Conservation (phyloP, 139 green algal species). For the Chlorella sp. region DNA sequence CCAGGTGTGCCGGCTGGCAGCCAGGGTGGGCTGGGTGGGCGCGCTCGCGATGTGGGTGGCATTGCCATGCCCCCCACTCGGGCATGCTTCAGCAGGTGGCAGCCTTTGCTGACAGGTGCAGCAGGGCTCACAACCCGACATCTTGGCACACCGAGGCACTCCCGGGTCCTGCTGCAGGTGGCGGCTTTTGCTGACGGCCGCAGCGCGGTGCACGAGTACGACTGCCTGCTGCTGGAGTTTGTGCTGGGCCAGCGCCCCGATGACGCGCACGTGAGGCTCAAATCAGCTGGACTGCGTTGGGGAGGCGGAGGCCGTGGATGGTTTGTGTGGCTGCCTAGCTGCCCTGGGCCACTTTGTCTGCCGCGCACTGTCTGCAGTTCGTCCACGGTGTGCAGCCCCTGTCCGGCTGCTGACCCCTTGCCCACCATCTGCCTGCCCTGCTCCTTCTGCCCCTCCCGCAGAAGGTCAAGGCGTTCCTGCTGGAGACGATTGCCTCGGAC, state of each 20-base stretch:
- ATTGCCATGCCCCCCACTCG: too few species aligned
- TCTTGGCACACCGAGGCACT: too few species aligned
- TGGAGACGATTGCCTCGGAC: slow-evolving; percentile 87
- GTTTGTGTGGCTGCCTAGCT: too few species aligned
- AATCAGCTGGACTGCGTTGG: too few species aligned
- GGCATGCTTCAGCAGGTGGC: too few species aligned
- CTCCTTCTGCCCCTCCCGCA: not conserved
- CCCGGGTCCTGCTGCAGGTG: slow-evolving; percentile 75
- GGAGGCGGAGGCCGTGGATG: too few species aligned
- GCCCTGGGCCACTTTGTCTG: too few species aligned
- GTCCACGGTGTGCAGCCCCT: too few species aligned
- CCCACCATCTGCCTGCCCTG: not conserved
- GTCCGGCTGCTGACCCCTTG: not conserved
- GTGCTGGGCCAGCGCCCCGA: slow-evolving; percentile 76
- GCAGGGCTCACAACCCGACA: too few species aligned
- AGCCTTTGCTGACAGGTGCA: too few species aligned
- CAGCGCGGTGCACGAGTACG: slow-evolving; percentile 63
- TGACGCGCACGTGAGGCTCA: slow-evolving; percentile 55
- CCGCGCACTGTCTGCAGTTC: too few species aligned
- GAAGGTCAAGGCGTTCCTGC: slow-evolving; percentile 69
- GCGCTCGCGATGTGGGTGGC: too few species aligned
- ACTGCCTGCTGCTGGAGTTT: slow-evolving; percentile 81
- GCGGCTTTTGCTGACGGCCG: slow-evolving; percentile 63
- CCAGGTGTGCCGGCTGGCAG: not conserved
- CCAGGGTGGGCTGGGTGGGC: not conserved